Conservation (phyloP, 768 basidiomycete genomes). For the Russula lepida region DNA sequence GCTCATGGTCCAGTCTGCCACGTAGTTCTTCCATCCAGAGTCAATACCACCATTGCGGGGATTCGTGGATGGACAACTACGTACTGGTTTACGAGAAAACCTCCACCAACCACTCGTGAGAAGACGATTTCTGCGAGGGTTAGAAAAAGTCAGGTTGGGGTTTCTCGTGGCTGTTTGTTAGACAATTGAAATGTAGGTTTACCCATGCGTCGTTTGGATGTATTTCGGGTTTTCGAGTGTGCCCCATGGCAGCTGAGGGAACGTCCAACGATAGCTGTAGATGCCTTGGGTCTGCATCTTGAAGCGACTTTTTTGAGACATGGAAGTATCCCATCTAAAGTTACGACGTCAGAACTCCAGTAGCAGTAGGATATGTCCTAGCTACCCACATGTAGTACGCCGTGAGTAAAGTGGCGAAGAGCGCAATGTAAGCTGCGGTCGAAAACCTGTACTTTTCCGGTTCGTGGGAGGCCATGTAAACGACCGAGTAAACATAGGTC, state of each 20-base stretch:
- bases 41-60: not conserved
- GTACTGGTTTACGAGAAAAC: constrained; percentile 84
- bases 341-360: not conserved
- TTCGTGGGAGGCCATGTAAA: constrained; percentile 96
- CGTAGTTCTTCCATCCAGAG: constrained; percentile 64
- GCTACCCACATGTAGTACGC: constrained; percentile 79
- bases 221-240: constrained; percentile 79
- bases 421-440: constrained; percentile 57
- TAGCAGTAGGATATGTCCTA: not conserved
- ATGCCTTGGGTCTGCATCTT: constrained; percentile 95
- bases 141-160: not conserved
- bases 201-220: constrained; percentile 94
- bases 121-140: constrained; percentile 62
- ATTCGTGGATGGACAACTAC: constrained; percentile 24
- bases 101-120: constrained; percentile 92
- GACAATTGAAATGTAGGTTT: too few relatives aligned
- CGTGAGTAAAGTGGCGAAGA: constrained; percentile 69
- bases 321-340: constrained; percentile 81
- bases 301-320: constrained; percentile 96
- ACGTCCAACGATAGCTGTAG: constrained; percentile 75
- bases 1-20: constrained; percentile 85
- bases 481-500: constrained; percentile 96
- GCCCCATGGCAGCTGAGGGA: constrained; percentile 86
- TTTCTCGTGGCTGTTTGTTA: too few relatives aligned
- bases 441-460: constrained; percentile 83